Percentiles rank a stretch among this genome's conserved stretches.
Conservation (phyloP, 176 grass and related monocot genomes). For the Areca catechu region DNA sequence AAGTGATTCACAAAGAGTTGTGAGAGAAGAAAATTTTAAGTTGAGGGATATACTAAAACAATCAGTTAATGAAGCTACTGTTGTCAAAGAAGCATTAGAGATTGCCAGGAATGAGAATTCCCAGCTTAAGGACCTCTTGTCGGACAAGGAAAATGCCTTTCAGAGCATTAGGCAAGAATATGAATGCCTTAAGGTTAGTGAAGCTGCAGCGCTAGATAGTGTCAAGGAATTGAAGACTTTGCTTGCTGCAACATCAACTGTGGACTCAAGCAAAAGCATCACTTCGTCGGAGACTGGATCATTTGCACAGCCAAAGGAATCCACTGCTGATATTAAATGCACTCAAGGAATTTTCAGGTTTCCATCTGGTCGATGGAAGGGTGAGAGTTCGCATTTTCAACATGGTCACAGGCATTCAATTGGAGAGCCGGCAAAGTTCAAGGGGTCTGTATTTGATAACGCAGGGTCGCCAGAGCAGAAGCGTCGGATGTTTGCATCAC, state of each 20-base stretch:
- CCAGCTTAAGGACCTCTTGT: conserved; percentile 51
- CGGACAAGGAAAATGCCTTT: conserved; percentile 57
- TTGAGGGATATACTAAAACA: conserved; percentile 83
- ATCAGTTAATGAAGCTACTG: conserved; percentile 52
- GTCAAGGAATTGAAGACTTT: conserved; percentile 61
- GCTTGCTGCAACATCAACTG: conserved; percentile 54
- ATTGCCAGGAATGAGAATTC: conserved; percentile 62
- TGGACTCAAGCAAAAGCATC: conserved; percentile 29
- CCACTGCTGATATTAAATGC: conserved; percentile 9
- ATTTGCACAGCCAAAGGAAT: conserved; percentile 17
- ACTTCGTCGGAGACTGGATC: neutral
- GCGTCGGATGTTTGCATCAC: conserved; percentile 48
- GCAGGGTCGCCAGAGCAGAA: conserved; percentile 26
- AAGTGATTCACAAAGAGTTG: conserved; percentile 58
- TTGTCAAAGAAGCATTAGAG: conserved; percentile 62
- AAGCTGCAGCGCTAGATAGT: conserved; percentile 57
- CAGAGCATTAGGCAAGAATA: conserved; percentile 62
- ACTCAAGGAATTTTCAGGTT: conserved; percentile 22
- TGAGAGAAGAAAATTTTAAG: conserved; percentile 62
- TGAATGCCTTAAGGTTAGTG: conserved; percentile 74
- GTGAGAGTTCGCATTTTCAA: conserved; percentile 22
- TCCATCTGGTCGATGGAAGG: conserved; percentile 18
- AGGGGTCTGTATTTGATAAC: conserved; percentile 27
- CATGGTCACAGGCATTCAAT: conserved; percentile 46
- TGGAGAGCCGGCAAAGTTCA: conserved; percentile 53